These are phyloP conservation scores for Vicia faba DNA, from an alignment of 306 rosid species.

Conservation along the genomic window DNA sequence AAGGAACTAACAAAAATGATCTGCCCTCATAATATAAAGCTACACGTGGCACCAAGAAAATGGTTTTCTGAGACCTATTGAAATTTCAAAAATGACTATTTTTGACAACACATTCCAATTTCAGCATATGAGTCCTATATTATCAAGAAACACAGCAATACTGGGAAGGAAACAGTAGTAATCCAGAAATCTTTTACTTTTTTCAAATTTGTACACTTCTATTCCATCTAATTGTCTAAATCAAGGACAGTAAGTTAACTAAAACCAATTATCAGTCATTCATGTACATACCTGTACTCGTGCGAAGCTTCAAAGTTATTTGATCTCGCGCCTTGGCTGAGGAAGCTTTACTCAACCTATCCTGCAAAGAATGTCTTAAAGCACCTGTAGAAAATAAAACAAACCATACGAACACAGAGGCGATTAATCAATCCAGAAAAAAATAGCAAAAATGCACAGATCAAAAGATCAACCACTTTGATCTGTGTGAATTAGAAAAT, in stretches of 20 bases:
- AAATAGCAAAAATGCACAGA: slow-evolving; percentile 30
- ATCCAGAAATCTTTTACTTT: not conserved
- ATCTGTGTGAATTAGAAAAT: not conserved
- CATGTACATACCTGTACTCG: slow-evolving; percentile 77
- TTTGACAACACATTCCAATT: slow-evolving; percentile 7
- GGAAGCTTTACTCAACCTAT: slow-evolving; percentile 78
- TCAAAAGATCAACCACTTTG: slow-evolving; percentile 17
- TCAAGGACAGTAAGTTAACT: slow-evolving; percentile 24
- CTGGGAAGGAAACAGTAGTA: not conserved
- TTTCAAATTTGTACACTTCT: slow-evolving; percentile 9
- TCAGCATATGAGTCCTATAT: not conserved
- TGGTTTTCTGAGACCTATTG: slow-evolving; percentile 6
- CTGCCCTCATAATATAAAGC: not conserved
- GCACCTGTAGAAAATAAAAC: slow-evolving; percentile 63
- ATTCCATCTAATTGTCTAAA: slow-evolving; percentile 4
- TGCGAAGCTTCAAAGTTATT: slow-evolving; percentile 85
- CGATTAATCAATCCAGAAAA: not conserved
- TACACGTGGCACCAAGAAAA: slow-evolving; percentile 16
- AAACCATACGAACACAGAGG: slow-evolving; percentile 8
- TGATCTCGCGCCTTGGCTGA: slow-evolving; percentile 81
- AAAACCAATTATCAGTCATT: slow-evolving; percentile 23
- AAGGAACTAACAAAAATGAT: slow-evolving; percentile 9
- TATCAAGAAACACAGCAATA: slow-evolving; percentile 5
- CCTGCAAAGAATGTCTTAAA: slow-evolving; percentile 90
- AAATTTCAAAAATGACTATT: slow-evolving; percentile 6